Evolutionary conservation across 768 basidiomycete genomes (phyloP).

Genomic region (Austroboletus eburneus): DNA sequence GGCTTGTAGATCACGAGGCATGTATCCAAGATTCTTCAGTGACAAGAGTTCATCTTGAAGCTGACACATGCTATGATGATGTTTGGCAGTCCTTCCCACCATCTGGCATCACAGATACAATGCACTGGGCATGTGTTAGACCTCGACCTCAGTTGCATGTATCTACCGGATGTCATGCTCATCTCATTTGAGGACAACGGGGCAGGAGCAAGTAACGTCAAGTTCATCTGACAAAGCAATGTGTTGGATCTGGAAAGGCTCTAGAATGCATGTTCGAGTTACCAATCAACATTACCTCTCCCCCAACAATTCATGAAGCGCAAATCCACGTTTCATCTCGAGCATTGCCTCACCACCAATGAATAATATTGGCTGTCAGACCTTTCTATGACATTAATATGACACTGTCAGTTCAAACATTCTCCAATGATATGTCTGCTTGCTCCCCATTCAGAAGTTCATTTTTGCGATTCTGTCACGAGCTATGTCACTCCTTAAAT

Average conservation of each 20-base stretch:
- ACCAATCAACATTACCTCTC: too few species aligned
- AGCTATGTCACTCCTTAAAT: too few species aligned
- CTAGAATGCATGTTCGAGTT: constrained; percentile 59
- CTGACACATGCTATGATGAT: constrained; percentile 85
- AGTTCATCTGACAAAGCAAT: constrained; percentile 69
- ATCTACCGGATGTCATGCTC: constrained; percentile 71
- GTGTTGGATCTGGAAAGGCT: constrained; percentile 77
- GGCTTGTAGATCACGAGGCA: constrained; percentile 69
- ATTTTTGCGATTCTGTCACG: too few species aligned
- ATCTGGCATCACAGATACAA: constrained; percentile 79
- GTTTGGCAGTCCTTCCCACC: constrained; percentile 81
- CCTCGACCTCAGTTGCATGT: constrained; percentile 67
- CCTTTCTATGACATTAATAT: too few species aligned
- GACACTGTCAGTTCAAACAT: too few species aligned
- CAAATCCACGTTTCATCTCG: too few species aligned
- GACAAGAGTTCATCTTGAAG: constrained; percentile 84
- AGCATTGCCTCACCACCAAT: too few species aligned
- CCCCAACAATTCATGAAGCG: too few species aligned
- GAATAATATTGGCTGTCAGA: too few species aligned
- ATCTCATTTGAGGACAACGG: constrained; percentile 77
- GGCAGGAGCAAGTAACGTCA: constrained; percentile 78
- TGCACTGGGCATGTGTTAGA: constrained; percentile 78
- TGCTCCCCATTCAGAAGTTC: too few species aligned
- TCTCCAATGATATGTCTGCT: too few species aligned
- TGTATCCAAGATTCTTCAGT: constrained; percentile 73